These are phyloP conservation scores for Neltuma alba DNA, from an alignment of 306 rosid species.

Conservation along the genomic window DNA sequence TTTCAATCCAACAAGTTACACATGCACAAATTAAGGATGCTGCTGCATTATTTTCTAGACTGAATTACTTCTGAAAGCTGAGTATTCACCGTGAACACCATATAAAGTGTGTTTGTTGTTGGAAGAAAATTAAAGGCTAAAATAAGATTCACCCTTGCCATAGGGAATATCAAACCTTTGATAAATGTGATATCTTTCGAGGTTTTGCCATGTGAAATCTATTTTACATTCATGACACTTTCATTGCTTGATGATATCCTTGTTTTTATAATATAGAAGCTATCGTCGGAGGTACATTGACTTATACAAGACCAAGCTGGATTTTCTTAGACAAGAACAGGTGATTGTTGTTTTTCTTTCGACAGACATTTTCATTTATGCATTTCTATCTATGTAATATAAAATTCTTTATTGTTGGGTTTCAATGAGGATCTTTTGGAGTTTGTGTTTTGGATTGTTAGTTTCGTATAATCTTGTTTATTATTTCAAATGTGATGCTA, in stretches of 20 bases:
- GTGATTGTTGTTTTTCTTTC: conserved; percentile 42
- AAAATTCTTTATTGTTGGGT: conserved; percentile 16
- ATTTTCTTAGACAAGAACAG: conserved; percentile 83
- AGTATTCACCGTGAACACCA: too few species aligned
- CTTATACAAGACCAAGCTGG: conserved; percentile 78
- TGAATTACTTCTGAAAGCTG: background rate
- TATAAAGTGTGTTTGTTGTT: background rate
- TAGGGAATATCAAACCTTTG: background rate
- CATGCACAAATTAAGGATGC: background rate
- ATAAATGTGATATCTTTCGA: conserved; percentile 4
- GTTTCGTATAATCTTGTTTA: background rate
- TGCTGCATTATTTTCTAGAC: background rate
- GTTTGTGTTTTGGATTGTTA: conserved; percentile 10
- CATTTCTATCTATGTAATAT: conserved; percentile 3
- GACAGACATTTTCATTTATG: background rate
- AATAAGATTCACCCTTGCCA: background rate
- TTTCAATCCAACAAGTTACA: background rate
- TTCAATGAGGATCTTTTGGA: conserved; percentile 5
- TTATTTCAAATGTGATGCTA: conserved; percentile 1
- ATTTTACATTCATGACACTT: conserved; percentile 13
- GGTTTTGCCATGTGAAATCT: conserved; percentile 26
- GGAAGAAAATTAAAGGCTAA: background rate
- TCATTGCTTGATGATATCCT: conserved; percentile 15
- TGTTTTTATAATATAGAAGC: conserved; percentile 57
- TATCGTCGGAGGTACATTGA: conserved; percentile 77